These are phyloP conservation scores for Eucommia ulmoides DNA, from an alignment of 257 asterid genomes.

Conservation along the genomic window DNA sequence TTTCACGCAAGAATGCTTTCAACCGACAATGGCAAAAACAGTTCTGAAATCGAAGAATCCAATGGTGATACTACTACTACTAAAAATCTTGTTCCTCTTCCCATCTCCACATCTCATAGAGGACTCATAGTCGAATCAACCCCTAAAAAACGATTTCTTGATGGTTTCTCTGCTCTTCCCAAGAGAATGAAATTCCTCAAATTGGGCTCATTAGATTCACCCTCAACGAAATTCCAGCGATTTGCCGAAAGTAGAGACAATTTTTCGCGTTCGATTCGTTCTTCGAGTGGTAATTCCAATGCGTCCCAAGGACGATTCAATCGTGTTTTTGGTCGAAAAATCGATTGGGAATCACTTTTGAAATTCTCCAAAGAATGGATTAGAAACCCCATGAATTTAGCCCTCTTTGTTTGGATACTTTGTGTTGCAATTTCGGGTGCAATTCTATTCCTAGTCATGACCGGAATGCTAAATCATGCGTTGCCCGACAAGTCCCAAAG, in stretches of 20 bases:
- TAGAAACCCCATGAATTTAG: not conserved
- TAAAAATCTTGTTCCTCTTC: not conserved
- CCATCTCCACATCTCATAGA: not conserved
- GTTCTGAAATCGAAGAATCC: not conserved
- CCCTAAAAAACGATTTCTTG: not conserved
- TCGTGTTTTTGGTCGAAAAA: not conserved
- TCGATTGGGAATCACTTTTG: not conserved
- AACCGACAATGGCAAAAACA: not conserved
- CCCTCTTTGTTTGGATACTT: not conserved
- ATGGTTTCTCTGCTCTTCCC: not conserved
- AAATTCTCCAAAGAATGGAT: not conserved
- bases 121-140: not conserved
- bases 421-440: not conserved
- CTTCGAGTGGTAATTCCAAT: not conserved
- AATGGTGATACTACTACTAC: not conserved
- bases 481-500: not conserved
- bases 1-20: not conserved
- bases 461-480: not conserved
- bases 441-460: slow-evolving; percentile 1
- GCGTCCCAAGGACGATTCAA: not conserved
- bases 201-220: not conserved
- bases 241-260: not conserved
- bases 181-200: not conserved
- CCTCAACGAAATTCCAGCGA: not conserved
- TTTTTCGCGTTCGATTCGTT: not conserved